Base-by-base conservation (phyloP, 2,329 filamentous ascomycete genomes). In the Decorospora gaudefroyi region DNA sequence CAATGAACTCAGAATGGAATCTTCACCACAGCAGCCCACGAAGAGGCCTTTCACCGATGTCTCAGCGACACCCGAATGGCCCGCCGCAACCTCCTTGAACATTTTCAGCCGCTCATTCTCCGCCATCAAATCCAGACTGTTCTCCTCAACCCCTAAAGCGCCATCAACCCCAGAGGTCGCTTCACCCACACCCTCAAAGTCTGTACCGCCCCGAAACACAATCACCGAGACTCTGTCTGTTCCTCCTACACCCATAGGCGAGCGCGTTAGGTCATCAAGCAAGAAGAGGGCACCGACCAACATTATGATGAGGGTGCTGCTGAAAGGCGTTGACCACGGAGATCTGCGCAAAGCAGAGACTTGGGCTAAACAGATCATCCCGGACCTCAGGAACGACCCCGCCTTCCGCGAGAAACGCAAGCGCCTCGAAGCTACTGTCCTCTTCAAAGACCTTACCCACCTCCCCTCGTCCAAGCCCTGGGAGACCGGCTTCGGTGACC, bases 381-480 rank as follows among this genome's bases (percentile, higher is more conserved):
- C 54, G 1, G 51, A 54, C 12, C 32, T 66, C 5, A 46, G 49
- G 23, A 59, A 59, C 7, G 40, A 58, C 30, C n/a, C 27, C n/a
- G 37, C 38, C 7, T 46, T 61, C 8, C 55, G 53, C 16, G 53
- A 61, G 6, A 69, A 67, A 46, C 66, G 66, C 50, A 57, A 55
- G 35, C 61, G 59, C 6, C 54, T 68, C 2, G 56, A 66, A 30
- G 35, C 41, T 6, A 56, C 58, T 2, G 48, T 68, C 12, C 49
- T 55, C 11, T 44, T 62, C 27, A 49, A 57, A 11, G 59, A 68
- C 5, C 53, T 70, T 9, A 49, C 55, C 12, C 46, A 57, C 35
- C 51, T 67, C n/a, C 64, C 65, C 3, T 50, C 61, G 1, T 51
- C 57, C 33, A 59, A 60, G 31, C 67, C 67, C 16, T 70, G 67